Evolutionary conservation across 176 grass and related monocot species (phyloP).

Genomic region (Echinochloa phyllopogon): DNA sequence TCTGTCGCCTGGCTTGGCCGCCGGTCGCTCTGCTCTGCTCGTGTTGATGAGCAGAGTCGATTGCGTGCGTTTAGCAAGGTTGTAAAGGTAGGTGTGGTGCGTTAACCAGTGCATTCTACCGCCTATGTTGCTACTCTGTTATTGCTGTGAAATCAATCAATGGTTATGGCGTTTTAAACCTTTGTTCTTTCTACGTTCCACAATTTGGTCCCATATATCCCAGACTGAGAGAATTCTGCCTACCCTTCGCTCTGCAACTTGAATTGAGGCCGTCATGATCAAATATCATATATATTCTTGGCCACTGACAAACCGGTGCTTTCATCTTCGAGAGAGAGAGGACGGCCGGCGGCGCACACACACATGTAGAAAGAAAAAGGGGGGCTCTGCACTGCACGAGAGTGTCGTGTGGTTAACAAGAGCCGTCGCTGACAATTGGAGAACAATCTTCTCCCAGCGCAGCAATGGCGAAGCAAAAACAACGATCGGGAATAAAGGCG

Average conservation of each 20-base stretch:
- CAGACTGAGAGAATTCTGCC: neutral
- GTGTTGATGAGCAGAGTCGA: conserved; percentile 19
- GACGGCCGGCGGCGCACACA: no score
- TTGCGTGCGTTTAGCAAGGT: conserved; percentile 42
- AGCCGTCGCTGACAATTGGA: neutral
- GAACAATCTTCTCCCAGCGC: conserved; percentile 23
- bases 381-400: neutral
- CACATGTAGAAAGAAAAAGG: conserved; percentile 5
- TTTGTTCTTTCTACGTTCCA: neutral
- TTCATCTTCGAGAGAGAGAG: neutral
- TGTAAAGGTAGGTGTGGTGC: conserved; percentile 29
- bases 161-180: conserved; percentile 41
- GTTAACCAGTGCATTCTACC: conserved; percentile 43
- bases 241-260: neutral
- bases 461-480: conserved; percentile 36
- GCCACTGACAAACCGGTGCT: neutral
- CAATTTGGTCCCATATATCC: neutral
- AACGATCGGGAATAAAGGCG: conserved; percentile 60
- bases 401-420: neutral
- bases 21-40: conserved; percentile 52
- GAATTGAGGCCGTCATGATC: no score
- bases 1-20: conserved; percentile 45
- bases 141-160: conserved; percentile 46
- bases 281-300: neutral
- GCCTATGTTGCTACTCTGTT: conserved; percentile 35